Evolutionary conservation across 2,329 filamentous ascomycete genomes (phyloP).

Genomic region (Lachnellula hyalina): DNA sequence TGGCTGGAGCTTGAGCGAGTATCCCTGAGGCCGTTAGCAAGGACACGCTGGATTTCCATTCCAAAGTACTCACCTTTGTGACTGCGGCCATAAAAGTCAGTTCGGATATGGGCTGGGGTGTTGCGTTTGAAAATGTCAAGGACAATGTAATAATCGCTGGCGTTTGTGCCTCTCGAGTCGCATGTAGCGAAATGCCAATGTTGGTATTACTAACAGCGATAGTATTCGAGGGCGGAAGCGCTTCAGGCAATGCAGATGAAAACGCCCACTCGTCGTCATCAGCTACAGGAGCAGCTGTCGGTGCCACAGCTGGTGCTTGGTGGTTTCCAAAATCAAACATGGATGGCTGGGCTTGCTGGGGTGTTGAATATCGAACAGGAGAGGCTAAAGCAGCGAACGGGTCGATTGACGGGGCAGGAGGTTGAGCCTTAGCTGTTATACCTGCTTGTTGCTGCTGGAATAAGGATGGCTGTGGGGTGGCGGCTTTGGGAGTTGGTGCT

Average conservation of each 20-base stretch:
- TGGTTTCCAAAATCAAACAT: slow-evolving; percentile 37
- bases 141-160: slow-evolving; percentile 56
- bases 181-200: slow-evolving; percentile 68
- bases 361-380: slow-evolving; percentile 38
- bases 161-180: slow-evolving; percentile 47
- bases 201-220: slow-evolving; percentile 63
- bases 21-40: slow-evolving; percentile 52
- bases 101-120: slow-evolving; percentile 64
- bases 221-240: slow-evolving; percentile 43
- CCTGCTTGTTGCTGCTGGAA: slow-evolving; percentile 37
- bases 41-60: neutral
- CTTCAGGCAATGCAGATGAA: slow-evolving; percentile 74
- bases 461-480: slow-evolving; percentile 46
- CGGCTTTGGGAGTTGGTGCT: slow-evolving; percentile 43
- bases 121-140: slow-evolving; percentile 81
- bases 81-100: slow-evolving; percentile 90
- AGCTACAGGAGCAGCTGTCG: slow-evolving; percentile 38
- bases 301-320: slow-evolving; percentile 29
- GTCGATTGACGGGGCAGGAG: slow-evolving; percentile 46
- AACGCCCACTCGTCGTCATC: slow-evolving; percentile 95
- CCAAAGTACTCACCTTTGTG: slow-evolving; percentile 63
- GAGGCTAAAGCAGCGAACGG: slow-evolving; percentile 48
- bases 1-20: slow-evolving; percentile 73
- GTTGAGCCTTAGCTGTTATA: slow-evolving; percentile 32
- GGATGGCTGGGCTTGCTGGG: slow-evolving; percentile 48